Evolutionary conservation across 2,329 filamentous ascomycete genomes (phyloP), one percentile per base, ranked within the genome.

Genomic region (Aspergillus thermomutatus): DNA sequence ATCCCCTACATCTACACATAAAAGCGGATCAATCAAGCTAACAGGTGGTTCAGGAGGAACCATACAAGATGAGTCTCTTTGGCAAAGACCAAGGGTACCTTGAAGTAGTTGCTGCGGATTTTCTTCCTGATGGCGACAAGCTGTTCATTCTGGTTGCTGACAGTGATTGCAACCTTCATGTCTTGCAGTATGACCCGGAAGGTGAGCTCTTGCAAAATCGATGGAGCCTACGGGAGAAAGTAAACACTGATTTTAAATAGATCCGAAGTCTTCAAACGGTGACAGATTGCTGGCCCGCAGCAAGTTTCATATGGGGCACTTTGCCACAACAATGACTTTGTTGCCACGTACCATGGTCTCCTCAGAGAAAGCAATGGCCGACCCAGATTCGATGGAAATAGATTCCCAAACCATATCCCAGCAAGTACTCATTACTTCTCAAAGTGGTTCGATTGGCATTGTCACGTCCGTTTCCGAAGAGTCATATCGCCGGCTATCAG

Each of bases 111-210:
- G 84, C 88, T 5, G 91, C 90, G 1, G 93, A 97, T 57, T 93
- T 99, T 67, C 77, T 99, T 7, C 94, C 94, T 0, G 88, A 93
- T 66, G 90, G 90, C 7, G 87, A 89, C 55, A 87, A 92, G 57
- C 79, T 99, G 11, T 91, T 88, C 69, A 87, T 99, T 62, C 80
- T 97, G 43, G 88, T 90, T 5, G 86, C 89, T 11, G 93, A 97
- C 71, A 86, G 88, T 37, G 88, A 96, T 65, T 90, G 90, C 60
- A 91, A 94, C 65, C 75, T 99, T 43, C 91, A 97, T 70, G 83
- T 97, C 49, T 77, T 97, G 61, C 91, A 97, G 74, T 99, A 94
- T 68, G 92, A 97, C 68, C 94, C 94, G 0, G 93, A 97, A 69
- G 89, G 91, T 94, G 80, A 75, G 88, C 82, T 11, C 47, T 31